phyloP scores from a whole-genome alignment of 495 filamentous ascomycete species.

The Sphaerosporella brunnea region DNA sequence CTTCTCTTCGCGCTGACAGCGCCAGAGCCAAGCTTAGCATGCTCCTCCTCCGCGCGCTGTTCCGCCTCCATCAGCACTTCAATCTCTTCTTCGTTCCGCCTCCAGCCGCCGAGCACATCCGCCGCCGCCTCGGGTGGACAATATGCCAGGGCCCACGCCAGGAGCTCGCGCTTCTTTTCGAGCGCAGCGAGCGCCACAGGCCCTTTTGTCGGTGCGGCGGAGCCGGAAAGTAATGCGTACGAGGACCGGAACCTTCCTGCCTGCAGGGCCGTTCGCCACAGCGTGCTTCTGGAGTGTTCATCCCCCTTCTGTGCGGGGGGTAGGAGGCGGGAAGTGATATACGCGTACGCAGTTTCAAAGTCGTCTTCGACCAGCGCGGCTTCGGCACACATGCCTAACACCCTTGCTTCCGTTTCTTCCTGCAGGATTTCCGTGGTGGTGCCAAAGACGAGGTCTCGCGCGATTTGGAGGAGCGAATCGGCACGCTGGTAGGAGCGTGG shows the following conservation, averaged over 20 bases:
- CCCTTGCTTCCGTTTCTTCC: constrained; percentile 37
- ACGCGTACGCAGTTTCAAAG: constrained; percentile 94
- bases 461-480: constrained; percentile 67
- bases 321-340: constrained; percentile 53
- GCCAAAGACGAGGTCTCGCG: constrained; percentile 40
- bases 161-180: constrained; percentile 68
- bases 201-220: constrained; percentile 35
- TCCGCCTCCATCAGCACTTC: constrained; percentile 50
- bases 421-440: constrained; percentile 20
- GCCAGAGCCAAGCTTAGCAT: constrained; percentile 38
- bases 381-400: constrained; percentile 77
- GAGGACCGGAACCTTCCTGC: constrained; percentile 59
- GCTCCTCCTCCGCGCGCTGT: constrained; percentile 48
- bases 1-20: constrained; percentile 16
- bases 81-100: constrained; percentile 74
- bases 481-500: constrained; percentile 66
- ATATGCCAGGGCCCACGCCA: constrained; percentile 66
- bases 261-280: constrained; percentile 82
- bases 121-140: constrained; percentile 60
- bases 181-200: constrained; percentile 36
- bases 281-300: constrained; percentile 47
- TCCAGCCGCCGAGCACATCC: constrained; percentile 71
- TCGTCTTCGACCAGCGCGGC: constrained; percentile 72
- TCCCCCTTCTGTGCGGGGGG: constrained; percentile 26
- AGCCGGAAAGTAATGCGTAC: constrained; percentile 16